Evolutionary conservation across 2,329 filamentous ascomycete species (phyloP), one percentile per base, ranked within the genome.

Genomic region (Ustulina deusta): DNA sequence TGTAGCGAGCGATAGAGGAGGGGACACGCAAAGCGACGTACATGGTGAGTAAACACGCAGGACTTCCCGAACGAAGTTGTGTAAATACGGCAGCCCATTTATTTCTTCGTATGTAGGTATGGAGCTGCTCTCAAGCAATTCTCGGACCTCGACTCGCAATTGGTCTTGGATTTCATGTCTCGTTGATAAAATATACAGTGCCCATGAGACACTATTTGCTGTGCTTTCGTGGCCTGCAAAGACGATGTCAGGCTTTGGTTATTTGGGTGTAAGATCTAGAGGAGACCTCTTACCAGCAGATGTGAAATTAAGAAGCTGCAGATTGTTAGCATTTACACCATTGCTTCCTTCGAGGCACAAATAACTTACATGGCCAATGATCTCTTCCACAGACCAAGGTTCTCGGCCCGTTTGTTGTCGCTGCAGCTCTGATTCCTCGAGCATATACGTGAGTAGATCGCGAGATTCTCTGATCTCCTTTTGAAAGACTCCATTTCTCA

Each of bases 11-110:
- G 40, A 27, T 22, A 36, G 22, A 49, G 3, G n/a, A 46, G 55
- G 0, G 55, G 0, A 46, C 3, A 10, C 1, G 29, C 46, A 25
- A 48, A 11, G 32, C 0, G 29, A 71, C 74, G 38, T 71, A 78
- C 78, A 65, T 4, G 79, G 78, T 6, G 73, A 67, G 67, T 77
- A 78, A 9, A 81, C 17, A 10, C 80, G 74, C 5, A 82, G 65
- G 2, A 77, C 67, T 63, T 82, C 80, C 29, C 74, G 74, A 25
- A 78, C 60, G 64, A 82, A 80, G 36, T 77, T 76, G 65, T 80
- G 70, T 6, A 82, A 66, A 66, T 79, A 81, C 0, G 69, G 73
- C 2, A 81, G 69, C 3, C 44, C 65, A 10, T 74, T 75, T 11
- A 81, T 74, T 1, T 77, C 69, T 15, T 70, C 72, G 61, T 75